Conservation (phyloP, 2,329 filamentous ascomycete species). For the Trichoderma aggressivum region DNA sequence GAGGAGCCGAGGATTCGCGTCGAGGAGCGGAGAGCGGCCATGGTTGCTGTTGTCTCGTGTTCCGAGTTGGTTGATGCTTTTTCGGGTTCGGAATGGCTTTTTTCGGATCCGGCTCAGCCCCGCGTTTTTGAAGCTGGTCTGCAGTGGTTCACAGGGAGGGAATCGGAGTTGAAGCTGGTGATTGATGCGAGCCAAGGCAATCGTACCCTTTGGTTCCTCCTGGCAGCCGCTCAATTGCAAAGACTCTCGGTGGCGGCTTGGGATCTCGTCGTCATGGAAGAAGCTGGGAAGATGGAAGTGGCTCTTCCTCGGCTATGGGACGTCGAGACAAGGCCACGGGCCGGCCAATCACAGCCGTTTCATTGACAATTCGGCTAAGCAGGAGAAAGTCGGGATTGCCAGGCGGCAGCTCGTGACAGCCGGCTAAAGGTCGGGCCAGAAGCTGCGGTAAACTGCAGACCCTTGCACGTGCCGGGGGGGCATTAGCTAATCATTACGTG, state of each 20-base stretch:
- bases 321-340: conserved; percentile 21
- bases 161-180: neutral
- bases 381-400: conserved; percentile 28
- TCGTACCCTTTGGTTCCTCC: neutral
- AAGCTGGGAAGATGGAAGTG: conserved; percentile 28
- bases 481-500: conserved; percentile 16
- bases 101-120: neutral
- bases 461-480: neutral
- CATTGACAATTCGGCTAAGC: conserved; percentile 34
- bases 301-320: conserved; percentile 32
- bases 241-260: conserved; percentile 23
- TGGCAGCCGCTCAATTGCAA: conserved; percentile 25
- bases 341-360: conserved; percentile 26
- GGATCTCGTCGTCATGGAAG: conserved; percentile 21
- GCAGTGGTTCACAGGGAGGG: neutral
- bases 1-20: conserved; percentile 50
- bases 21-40: conserved; percentile 61
- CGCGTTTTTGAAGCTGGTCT: neutral
- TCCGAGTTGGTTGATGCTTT: conserved; percentile 22
- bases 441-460: too few species aligned
- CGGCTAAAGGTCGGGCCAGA: neutral
- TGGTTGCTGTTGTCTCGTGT: conserved; percentile 27
- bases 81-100: conserved; percentile 19
- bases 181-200: neutral
- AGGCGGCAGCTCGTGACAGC: neutral